Evolutionary conservation across 75 land plant species (phyloP), one percentile per base, ranked within the genome.

Genomic region (Pinus taeda): DNA sequence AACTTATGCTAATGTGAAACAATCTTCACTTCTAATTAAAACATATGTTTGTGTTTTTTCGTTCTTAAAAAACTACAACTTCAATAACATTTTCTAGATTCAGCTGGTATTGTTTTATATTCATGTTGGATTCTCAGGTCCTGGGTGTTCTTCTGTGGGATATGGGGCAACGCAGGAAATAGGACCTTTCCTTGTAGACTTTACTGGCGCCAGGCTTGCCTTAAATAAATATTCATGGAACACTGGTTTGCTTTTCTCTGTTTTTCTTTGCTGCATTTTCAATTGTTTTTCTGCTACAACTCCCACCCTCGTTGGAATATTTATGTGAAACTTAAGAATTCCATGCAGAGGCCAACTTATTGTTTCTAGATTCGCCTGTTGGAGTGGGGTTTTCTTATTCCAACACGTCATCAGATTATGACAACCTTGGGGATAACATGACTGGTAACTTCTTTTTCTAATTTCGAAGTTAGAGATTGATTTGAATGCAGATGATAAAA

Each of bases 71-170:
- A 33, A 33, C 33, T 33, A 33, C 0, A 33, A 33, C 33, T 2
- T 33, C 33, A 33, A 33, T 33, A 33, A 33, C 33, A 33, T 33
- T 33, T 33, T 33, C 26, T 26, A 2, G 33, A 49, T 11, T 11
- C 55, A 49, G 11, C 9, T 49, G 55, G 2, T 49, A 11, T 3
- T 39, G 0, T 39, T 39, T 39, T 39, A 4, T 39, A 4, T 39
- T 39, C 5, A 8, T 49, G 55, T 49, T 9, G 55, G 55, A 49
- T 49, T 49, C 55, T 49, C 55, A 49, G 55, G 97, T 61, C 96
- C 96, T 57, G 96, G 96, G 8, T 93, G 96, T 67, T 93, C 96
- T 37, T 93, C 96, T 73, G 77, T 93, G 29, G 96, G 86, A 29
- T 85, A 89, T 83, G 96, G 96, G n/a, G 91, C 90, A 57, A 82